Base-by-base conservation (phyloP, 2,329 filamentous ascomycete species). In the Neofusicoccum parvum region DNA sequence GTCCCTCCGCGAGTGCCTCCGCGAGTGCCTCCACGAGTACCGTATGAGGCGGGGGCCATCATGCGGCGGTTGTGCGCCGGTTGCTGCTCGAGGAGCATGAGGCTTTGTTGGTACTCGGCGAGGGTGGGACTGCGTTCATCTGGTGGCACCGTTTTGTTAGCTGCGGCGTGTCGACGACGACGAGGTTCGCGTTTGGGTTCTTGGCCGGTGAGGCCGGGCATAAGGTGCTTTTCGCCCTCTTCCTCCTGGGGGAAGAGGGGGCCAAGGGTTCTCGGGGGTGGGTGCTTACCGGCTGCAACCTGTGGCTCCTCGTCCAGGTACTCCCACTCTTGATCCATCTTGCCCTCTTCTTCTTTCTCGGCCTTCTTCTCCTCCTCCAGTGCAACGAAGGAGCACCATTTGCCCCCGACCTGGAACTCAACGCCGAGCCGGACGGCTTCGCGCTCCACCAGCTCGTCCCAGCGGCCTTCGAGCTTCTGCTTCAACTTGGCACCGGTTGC, bases 341-440 rank as follows among this genome's bases (percentile, higher is more conserved):
- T 46, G 2, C 23, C 49, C 0, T 65, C 37, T 9, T 65, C 41
- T 10, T 65, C 5, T 5, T 48, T 12, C 17, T 48, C 32, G 17
- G 5, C 60, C n/a, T 36, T 62, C 3, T 70, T 67, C 17, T 80
- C 75, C 9, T 81, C 78, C 67, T 88, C 81, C 1, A 90, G 81
- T 2, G 90, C 90, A 3, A 92, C 86, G 68, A 92, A 93, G 0
- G 89, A 91, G 71, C 87, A 90, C 85, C 87, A 91, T 72, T 88
- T 90, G 1, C 88, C 86, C 2, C 83, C 86, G 9, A 92, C 85
- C 70, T 91, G 88, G 71, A 87, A 91, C 65, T 83, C 80, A 12
- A 88, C 82, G 0, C 90, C 90, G 0, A 92, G 79, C 0, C 85
- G 80, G 1, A 92, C 87, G 9, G 85, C 88, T 72, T 92, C 90